phyloP scores from a whole-genome alignment of 768 basidiomycete species.

The Butyriboletus loyo region DNA sequence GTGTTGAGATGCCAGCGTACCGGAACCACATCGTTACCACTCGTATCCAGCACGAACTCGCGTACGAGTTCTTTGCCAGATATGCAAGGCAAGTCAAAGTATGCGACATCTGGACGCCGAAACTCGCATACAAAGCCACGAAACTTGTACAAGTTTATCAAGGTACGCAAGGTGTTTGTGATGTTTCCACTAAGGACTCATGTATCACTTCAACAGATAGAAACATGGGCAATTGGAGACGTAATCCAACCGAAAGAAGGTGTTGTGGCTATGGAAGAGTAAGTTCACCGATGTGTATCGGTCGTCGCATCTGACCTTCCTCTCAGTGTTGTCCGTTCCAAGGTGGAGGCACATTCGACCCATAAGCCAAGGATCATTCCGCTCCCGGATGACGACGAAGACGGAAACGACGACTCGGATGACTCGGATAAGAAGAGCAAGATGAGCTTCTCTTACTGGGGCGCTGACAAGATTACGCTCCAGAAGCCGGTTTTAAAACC shows the following conservation, averaged over 20 bases:
- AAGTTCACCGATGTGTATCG: conserved; percentile 31
- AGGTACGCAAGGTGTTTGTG: conserved; percentile 45
- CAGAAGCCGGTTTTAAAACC: conserved; percentile 70
- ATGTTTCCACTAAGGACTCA: background rate
- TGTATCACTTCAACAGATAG: conserved; percentile 52
- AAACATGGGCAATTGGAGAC: conserved; percentile 83
- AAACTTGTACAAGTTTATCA: conserved; percentile 91
- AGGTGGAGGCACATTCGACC: conserved; percentile 54
- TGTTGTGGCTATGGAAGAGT: conserved; percentile 91
- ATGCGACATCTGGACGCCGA: conserved; percentile 76
- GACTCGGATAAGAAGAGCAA: conserved; percentile 89
- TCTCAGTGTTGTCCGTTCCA: conserved; percentile 65
- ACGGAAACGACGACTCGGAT: conserved; percentile 72
- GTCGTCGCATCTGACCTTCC: conserved; percentile 6
- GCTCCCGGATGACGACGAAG: conserved; percentile 60
- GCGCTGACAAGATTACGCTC: conserved; percentile 86
- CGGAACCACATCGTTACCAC: conserved; percentile 81
- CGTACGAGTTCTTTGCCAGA: conserved; percentile 81
- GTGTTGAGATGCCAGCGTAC: conserved; percentile 87
- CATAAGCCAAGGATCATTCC: conserved; percentile 67
- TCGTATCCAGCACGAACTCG: conserved; percentile 64
- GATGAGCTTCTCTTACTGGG: conserved; percentile 95
- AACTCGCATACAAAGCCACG: conserved; percentile 77
- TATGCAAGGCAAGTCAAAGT: conserved; percentile 77
- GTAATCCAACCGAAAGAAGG: conserved; percentile 74